A percentile compares a stretch with the other conserved stretches of the same genome.
These are phyloP conservation scores for Glycine tomentella DNA, from an alignment of 306 rosid species.

Conservation along the genomic window DNA sequence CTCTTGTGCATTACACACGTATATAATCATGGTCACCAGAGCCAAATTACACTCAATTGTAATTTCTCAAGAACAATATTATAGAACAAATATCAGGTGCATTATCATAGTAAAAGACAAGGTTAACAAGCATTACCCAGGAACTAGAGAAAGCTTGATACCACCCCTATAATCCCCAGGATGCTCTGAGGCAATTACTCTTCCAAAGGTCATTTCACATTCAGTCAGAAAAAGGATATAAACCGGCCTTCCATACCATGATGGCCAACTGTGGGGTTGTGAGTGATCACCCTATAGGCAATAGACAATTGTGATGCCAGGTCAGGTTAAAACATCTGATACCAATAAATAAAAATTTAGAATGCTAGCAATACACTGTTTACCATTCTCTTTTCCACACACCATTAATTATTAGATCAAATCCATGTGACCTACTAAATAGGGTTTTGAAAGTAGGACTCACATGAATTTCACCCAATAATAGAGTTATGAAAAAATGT, in stretches of 20 bases:
- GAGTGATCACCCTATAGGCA: conserved; percentile 90
- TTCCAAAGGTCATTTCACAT: conserved; percentile 91
- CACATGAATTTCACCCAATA: neutral
- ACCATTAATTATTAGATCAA: neutral
- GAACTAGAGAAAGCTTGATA: conserved; percentile 71
- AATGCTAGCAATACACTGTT: neutral
- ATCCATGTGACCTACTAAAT: neutral
- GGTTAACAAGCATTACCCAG: conserved; percentile 71
- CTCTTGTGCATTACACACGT: conserved; percentile 1
- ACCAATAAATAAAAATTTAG: neutral
- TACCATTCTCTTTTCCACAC: neutral
- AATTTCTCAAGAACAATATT: neutral
- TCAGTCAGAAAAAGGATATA: conserved; percentile 76
- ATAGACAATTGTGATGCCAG: conserved; percentile 47
- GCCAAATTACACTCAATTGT: neutral
- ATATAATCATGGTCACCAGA: neutral
- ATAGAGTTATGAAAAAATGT: too few species aligned
- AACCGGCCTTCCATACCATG: conserved; percentile 91
- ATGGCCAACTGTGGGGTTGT: conserved; percentile 78
- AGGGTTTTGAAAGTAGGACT: neutral
- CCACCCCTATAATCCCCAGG: conserved; percentile 87
- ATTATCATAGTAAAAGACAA: conserved; percentile 30
- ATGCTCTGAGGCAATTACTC: conserved; percentile 63
- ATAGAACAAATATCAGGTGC: conserved; percentile 12
- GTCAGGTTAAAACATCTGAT: conserved; percentile 36